phyloP scores from a whole-genome alignment of 306 rosid species.

The Cucurbita maxima region DNA sequence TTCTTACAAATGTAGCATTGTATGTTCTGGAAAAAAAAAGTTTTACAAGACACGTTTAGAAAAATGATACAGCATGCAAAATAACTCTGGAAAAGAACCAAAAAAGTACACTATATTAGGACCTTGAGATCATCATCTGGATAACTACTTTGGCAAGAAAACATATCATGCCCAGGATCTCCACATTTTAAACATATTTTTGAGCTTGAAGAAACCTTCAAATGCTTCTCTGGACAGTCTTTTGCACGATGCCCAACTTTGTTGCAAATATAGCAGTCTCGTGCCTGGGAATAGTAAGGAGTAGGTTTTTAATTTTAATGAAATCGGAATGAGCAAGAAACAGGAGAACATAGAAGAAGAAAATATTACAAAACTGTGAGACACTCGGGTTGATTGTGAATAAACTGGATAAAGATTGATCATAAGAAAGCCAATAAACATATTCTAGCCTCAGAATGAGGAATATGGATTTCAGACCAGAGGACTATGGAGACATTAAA shows the following conservation, averaged over 20 bases:
- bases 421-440: background rate
- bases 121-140: slow-evolving; percentile 68
- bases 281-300: slow-evolving; percentile 28
- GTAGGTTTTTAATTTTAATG: background rate
- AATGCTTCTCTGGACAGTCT: slow-evolving; percentile 71
- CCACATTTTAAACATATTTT: slow-evolving; percentile 72
- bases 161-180: slow-evolving; percentile 79
- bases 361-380: background rate
- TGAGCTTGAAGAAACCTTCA: slow-evolving; percentile 13
- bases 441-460: background rate
- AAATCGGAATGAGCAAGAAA: background rate
- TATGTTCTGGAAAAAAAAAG: slow-evolving; percentile 35
- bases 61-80: slow-evolving; percentile 1
- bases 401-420: background rate
- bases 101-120: slow-evolving; percentile 4
- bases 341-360: background rate
- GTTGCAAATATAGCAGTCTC: slow-evolving; percentile 64
- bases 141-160: slow-evolving; percentile 49
- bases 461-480: background rate
- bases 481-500: background rate
- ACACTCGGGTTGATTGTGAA: background rate
- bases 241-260: slow-evolving; percentile 68
- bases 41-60: background rate
- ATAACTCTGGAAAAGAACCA: background rate
- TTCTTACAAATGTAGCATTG: slow-evolving; percentile 66